Evolutionary conservation across 352 stramenopile genomes (phyloP).

Genomic region (Globisporangium cylindrosporum): DNA sequence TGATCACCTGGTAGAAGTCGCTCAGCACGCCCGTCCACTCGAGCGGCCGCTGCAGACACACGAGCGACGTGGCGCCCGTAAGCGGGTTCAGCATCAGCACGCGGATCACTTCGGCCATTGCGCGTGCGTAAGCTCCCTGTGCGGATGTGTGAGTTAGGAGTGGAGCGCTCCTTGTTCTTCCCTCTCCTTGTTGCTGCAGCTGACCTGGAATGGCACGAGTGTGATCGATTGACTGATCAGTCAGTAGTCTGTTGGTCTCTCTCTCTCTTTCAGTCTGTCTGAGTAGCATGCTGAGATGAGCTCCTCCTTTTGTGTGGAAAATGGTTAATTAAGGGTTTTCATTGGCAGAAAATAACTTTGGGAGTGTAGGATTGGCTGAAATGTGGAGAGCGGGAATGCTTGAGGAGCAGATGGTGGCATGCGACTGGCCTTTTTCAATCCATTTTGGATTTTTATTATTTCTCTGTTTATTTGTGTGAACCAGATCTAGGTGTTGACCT

Average conservation of each 20-base stretch:
- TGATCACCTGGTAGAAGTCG: slow-evolving; percentile 84
- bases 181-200: neutral
- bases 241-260: neutral
- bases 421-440: neutral
- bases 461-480: neutral
- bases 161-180: neutral
- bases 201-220: neutral
- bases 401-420: neutral
- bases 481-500: neutral
- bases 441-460: neutral
- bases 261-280: neutral
- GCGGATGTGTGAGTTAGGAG: neutral
- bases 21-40: slow-evolving; percentile 70
- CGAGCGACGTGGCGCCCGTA: slow-evolving; percentile 61
- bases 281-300: neutral
- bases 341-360: neutral
- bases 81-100: slow-evolving; percentile 78
- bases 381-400: neutral
- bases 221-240: neutral
- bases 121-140: neutral
- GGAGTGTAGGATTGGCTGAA: neutral
- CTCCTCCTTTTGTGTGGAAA: neutral
- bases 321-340: neutral
- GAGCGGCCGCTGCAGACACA: slow-evolving; percentile 77
- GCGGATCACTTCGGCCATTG: slow-evolving; percentile 76